Percentiles rank a stretch among this genome's conserved stretches.
Evolutionary conservation across 345 rosid genomes (phyloP).

Genomic region (Schrenkiella parvula): DNA sequence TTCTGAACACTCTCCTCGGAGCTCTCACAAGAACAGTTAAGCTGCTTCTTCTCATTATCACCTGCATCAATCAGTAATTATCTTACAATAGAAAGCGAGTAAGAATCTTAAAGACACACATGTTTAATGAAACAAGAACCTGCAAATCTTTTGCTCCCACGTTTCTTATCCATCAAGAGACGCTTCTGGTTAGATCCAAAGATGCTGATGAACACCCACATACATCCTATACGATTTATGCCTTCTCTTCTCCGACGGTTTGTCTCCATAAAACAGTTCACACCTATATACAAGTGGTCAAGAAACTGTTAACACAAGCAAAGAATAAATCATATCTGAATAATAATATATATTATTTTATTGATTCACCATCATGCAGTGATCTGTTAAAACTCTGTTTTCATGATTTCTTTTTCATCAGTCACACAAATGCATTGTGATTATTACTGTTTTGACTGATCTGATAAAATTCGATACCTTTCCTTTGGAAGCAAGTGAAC

Average conservation of each 20-base stretch:
- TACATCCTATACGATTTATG: constrained; percentile 22
- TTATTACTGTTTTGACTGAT: constrained; percentile 24
- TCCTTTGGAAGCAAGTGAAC: constrained; percentile 29
- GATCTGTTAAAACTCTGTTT: constrained; percentile 32
- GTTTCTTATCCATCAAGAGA: constrained; percentile 20
- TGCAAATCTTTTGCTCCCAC: constrained; percentile 16
- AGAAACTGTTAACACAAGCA: constrained; percentile 32
- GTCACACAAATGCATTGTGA: constrained; percentile 23
- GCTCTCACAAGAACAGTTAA: constrained; percentile 31
- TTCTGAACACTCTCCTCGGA: constrained; percentile 52
- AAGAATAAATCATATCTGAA: constrained; percentile 25
- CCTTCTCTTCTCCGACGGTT: constrained; percentile 22
- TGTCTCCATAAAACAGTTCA: constrained; percentile 26
- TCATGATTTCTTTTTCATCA: constrained; percentile 2
- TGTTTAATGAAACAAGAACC: constrained; percentile 9
- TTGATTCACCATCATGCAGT: constrained; percentile 19
- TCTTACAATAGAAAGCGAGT: neutral
- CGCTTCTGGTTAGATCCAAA: constrained; percentile 35
- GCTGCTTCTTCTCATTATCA: constrained; percentile 5
- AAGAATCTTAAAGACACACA: neutral
- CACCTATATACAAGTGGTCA: constrained; percentile 12
- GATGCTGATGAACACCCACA: constrained; percentile 30
- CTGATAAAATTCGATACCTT: constrained; percentile 23
- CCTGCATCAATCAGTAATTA: constrained; percentile 10
- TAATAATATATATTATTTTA: neutral